Base-by-base conservation (phyloP, 805 yeast species). In the Wickerhamomyces mucosus region DNA sequence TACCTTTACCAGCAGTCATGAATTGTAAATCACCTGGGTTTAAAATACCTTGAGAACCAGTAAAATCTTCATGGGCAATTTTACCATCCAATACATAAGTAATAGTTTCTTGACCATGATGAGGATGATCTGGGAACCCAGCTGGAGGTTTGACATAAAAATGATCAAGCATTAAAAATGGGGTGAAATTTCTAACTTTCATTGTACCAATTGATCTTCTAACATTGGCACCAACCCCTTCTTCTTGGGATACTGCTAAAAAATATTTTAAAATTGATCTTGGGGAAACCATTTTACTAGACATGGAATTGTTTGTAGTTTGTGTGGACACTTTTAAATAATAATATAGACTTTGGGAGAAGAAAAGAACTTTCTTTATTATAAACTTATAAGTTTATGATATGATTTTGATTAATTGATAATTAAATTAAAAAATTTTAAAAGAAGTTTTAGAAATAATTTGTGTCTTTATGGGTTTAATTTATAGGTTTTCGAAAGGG, bases 1-100 rank as follows among this genome's bases (percentile, higher is more conserved):
- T 73, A 31, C 94, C 96, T 45, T 69, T 70, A 37, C 95, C 95
- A 5, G 95, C 95, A 18, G 95, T 85, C 95, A 85, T 85, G 55
- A 85, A 84, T 55, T 85, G 96, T 42, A 86, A 61, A 52, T 85
- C 96, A 35, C 95, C 95, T 7, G 84, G 73, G 39, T 70, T 65
- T 32, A 86, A 58, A 7, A 82, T 64, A 34, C 95, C 95, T 32
- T 69, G 66, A n/a, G 79, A 61, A 1, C 95, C 95, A 3, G 94
- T 81, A 57, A 85, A 83, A 53, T 86, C 96, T 50, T 79, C 86
- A 51, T 81, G 94, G 5, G 83, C 80, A 55, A 81, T 58, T 41
- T 68, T 71, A 23, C 89, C 89, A 29, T 71, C 63, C 35, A 72
- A 57, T 30, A 80, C 56, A 38, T 76, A 67, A 0, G 89, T 78